Conservation (phyloP, 495 filamentous ascomycete species). For the Neurospora sp. region DNA sequence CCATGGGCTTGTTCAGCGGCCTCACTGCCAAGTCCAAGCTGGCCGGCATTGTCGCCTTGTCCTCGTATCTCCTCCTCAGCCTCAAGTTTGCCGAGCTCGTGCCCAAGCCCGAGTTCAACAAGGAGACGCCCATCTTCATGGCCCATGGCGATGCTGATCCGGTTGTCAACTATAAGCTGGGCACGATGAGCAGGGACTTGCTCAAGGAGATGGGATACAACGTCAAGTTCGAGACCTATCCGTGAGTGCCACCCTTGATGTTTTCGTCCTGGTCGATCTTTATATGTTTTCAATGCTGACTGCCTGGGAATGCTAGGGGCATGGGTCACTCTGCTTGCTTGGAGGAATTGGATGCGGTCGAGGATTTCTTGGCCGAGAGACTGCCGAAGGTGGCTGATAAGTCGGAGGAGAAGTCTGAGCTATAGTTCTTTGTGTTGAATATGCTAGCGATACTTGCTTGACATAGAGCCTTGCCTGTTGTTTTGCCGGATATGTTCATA, state of each 20-base stretch:
- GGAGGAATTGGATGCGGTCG: constrained; percentile 74
- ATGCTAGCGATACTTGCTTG: neutral
- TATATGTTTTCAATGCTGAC: constrained; percentile 3
- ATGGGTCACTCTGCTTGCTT: constrained; percentile 69
- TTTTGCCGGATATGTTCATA: neutral
- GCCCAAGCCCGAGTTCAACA: constrained; percentile 56
- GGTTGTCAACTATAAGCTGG: constrained; percentile 59
- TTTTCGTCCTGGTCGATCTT: neutral
- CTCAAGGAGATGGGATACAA: constrained; percentile 57
- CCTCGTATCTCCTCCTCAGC: constrained; percentile 68
- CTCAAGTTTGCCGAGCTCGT: constrained; percentile 57
- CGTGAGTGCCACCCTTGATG: constrained; percentile 34
- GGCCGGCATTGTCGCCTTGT: constrained; percentile 79
- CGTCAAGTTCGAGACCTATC: constrained; percentile 67
- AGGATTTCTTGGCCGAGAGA: constrained; percentile 56
- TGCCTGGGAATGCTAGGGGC: constrained; percentile 29
- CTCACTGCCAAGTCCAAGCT: constrained; percentile 65
- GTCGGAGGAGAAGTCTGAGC: constrained; percentile 34
- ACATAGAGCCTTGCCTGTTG: neutral
- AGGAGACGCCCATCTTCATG: constrained; percentile 77
- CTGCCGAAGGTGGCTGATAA: constrained; percentile 45
- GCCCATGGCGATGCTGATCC: constrained; percentile 69
- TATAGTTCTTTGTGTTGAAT: constrained; percentile 10
- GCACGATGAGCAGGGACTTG: constrained; percentile 48
- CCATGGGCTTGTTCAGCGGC: constrained; percentile 49